Conservation (phyloP, 257 asterid genomes). For the Salvia rosmarinus region DNA sequence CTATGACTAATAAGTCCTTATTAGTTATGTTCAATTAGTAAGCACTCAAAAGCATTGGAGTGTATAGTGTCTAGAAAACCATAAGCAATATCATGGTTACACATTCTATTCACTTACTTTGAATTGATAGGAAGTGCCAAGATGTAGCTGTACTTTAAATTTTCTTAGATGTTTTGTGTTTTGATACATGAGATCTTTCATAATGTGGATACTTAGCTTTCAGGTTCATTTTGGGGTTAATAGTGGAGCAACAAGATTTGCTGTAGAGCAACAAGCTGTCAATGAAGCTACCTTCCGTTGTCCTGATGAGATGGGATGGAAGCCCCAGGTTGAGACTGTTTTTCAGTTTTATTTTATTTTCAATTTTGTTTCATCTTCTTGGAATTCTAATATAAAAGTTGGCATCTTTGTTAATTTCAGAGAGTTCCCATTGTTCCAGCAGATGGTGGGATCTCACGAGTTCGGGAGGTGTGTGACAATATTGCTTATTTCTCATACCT, state of each 20-base stretch:
- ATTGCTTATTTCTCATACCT: neutral
- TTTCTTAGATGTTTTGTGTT: neutral
- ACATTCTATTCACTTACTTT: neutral
- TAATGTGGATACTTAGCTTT: constrained; percentile 28
- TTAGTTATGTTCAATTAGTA: neutral
- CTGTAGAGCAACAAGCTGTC: constrained; percentile 84
- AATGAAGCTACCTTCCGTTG: constrained; percentile 99
- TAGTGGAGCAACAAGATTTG: constrained; percentile 95
- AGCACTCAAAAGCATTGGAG: neutral
- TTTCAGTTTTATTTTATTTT: neutral
- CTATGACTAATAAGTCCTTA: too few species aligned
- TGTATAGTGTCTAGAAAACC: constrained; percentile 1
- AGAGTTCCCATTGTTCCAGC: constrained; percentile 64
- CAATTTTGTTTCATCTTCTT: neutral
- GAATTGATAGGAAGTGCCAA: neutral
- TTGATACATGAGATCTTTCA: constrained; percentile 22
- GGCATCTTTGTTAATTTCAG: constrained; percentile 47
- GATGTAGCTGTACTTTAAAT: neutral
- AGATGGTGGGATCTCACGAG: constrained; percentile 57
- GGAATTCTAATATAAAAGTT: neutral
- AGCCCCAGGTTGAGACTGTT: constrained; percentile 72
- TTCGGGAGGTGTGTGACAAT: constrained; percentile 57
- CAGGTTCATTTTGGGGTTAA: constrained; percentile 98
- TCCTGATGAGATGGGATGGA: constrained; percentile 99
- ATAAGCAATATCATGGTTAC: neutral